A percentile compares a stretch with the other conserved stretches of the same genome.
Evolutionary conservation across 2,329 filamentous ascomycete genomes (phyloP).

Genomic region (Fusarium napiforme): DNA sequence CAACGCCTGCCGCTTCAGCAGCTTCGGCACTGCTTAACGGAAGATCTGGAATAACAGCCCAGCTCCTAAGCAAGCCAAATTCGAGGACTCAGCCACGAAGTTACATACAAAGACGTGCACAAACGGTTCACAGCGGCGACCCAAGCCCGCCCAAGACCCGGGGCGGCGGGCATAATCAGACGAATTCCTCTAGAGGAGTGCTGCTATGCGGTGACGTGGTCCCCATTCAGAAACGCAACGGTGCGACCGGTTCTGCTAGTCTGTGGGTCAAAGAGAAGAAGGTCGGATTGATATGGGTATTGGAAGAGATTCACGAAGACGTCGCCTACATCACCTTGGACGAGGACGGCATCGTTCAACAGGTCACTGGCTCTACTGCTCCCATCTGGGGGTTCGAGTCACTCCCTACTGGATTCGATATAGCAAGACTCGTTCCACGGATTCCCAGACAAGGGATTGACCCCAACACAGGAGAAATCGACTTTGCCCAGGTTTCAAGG

Average conservation of each 20-base stretch:
- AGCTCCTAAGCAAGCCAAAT: constrained; percentile 84
- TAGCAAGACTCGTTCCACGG: constrained; percentile 82
- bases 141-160: constrained; percentile 65
- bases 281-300: constrained; percentile 93
- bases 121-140: constrained; percentile 70
- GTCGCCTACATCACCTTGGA: constrained; percentile 81
- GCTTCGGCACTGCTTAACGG: constrained; percentile 73
- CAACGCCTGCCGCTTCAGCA: constrained; percentile 53
- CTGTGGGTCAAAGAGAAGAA: constrained; percentile 99
- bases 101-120: constrained; percentile 66
- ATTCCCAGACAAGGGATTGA: constrained; percentile 81
- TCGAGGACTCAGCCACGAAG: constrained; percentile 66
- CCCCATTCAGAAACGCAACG: constrained; percentile 95
- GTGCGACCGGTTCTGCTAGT: constrained; percentile 89
- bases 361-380: constrained; percentile 78
- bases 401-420: constrained; percentile 74
- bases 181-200: constrained; percentile 85
- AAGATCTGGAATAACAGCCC: constrained; percentile 81
- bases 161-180: constrained; percentile 69
- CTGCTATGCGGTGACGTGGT: constrained; percentile 97
- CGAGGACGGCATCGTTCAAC: constrained; percentile 78
- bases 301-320: constrained; percentile 98
- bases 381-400: constrained; percentile 85
- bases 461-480: constrained; percentile 76
- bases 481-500: constrained; percentile 79